Evolutionary conservation across 1,139 yeast species (phyloP).

Genomic region (Arxiozyma telluris): DNA sequence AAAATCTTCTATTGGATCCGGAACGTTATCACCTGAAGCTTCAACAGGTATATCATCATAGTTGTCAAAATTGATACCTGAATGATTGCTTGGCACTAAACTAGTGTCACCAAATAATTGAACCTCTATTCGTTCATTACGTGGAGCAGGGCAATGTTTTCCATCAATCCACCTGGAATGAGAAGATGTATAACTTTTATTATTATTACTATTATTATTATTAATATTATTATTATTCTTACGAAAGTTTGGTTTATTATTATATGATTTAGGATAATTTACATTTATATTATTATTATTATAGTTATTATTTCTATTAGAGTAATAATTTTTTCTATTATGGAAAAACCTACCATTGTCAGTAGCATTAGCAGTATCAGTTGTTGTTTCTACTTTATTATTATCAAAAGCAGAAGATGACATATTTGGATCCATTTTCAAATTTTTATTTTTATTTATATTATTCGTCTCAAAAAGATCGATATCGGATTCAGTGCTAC

Average conservation of each 20-base stretch:
- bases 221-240: too few species aligned
- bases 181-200: not conserved
- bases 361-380: not conserved
- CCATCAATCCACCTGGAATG: slow-evolving; percentile 63
- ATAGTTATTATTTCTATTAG: too few species aligned
- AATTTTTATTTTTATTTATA: not conserved
- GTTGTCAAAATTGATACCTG: slow-evolving; percentile 96
- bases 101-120: slow-evolving; percentile 74
- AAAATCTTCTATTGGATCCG: slow-evolving; percentile 81
- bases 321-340: slow-evolving; percentile 8
- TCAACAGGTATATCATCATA: slow-evolving; percentile 97
- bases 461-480: not conserved
- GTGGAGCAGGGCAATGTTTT: slow-evolving; percentile 72
- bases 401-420: not conserved
- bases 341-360: slow-evolving; percentile 6
- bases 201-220: too few species aligned
- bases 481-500: slow-evolving; percentile 4
- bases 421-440: not conserved
- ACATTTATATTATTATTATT: too few species aligned
- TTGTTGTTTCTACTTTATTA: not conserved
- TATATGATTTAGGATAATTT: not conserved
- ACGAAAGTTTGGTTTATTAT: not conserved
- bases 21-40: slow-evolving; percentile 89
- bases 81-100: slow-evolving; percentile 42
- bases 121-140: slow-evolving; percentile 58